Conservation (phyloP, 257 asterid genomes). For the Solanum clarkiae region DNA sequence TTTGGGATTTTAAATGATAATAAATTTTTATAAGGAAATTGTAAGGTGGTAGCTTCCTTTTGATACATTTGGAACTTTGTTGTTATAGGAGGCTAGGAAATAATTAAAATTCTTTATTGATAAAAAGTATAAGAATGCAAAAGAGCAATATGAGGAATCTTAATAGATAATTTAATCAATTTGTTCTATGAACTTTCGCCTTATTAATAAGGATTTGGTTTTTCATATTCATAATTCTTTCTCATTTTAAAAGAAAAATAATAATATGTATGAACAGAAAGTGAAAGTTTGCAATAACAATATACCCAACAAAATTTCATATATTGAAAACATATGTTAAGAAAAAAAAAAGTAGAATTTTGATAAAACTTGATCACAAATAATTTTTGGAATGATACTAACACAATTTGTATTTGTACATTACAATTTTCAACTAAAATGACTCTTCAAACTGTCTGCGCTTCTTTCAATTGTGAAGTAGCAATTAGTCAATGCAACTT, state of each 20-base stretch:
- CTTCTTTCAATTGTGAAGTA: too few species aligned
- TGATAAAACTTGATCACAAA: not conserved
- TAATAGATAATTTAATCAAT: not conserved
- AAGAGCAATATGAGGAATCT: not conserved
- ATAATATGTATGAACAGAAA: not conserved
- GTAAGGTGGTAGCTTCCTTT: not conserved
- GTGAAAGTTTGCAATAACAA: not conserved
- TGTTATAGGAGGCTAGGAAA: not conserved
- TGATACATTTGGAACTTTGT: not conserved
- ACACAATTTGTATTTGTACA: not conserved
- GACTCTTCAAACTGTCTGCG: too few species aligned
- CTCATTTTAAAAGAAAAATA: too few species aligned
- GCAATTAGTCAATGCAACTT: too few species aligned
- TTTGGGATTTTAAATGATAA: not conserved
- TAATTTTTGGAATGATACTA: too few species aligned
- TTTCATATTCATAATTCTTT: fast-evolving
- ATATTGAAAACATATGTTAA: not conserved
- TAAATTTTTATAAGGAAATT: not conserved
- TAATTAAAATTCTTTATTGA: not conserved
- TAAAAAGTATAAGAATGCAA: not conserved
- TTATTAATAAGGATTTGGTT: not conserved
- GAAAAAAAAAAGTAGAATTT: too few species aligned
- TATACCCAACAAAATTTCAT: too few species aligned
- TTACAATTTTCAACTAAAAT: not conserved
- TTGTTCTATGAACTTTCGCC: fast-evolving